phyloP scores from a whole-genome alignment of 1,139 yeast genomes.

The Candida buenavistaensis region DNA sequence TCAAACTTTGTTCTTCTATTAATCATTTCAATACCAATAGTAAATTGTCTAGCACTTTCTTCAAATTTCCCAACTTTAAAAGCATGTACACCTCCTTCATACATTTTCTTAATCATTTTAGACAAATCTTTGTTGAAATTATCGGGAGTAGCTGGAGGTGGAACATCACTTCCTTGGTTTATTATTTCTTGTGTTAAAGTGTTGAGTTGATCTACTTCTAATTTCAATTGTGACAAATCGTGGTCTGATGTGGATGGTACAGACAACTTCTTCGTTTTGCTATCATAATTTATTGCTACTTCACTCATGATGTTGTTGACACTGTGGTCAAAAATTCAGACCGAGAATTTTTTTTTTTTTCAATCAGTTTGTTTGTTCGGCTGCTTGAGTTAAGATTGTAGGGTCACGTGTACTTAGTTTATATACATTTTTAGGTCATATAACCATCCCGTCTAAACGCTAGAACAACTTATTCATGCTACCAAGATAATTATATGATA shows the following conservation, averaged over 20 bases:
- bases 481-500: too few relatives aligned
- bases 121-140: slow-evolving; percentile 57
- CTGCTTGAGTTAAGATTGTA: too few relatives aligned
- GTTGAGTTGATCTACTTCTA: slow-evolving; percentile 65
- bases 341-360: too few relatives aligned
- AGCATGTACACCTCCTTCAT: slow-evolving; percentile 67
- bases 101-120: slow-evolving; percentile 69
- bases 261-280: slow-evolving; percentile 27
- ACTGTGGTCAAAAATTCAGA: too few relatives aligned
- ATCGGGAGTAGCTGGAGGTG: slow-evolving; percentile 61
- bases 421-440: too few relatives aligned
- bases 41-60: slow-evolving; percentile 74
- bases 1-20: slow-evolving; percentile 84
- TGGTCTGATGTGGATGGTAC: slow-evolving; percentile 17
- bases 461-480: too few relatives aligned
- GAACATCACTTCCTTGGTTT: slow-evolving; percentile 62
- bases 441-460: too few relatives aligned
- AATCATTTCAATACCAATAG: slow-evolving; percentile 81
- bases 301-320: too few relatives aligned
- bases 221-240: slow-evolving; percentile 31
- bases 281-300: slow-evolving; percentile 20
- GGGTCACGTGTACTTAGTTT: too few relatives aligned
- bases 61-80: slow-evolving; percentile 60
- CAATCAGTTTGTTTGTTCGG: too few relatives aligned
- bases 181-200: slow-evolving; percentile 60